Evolutionary conservation across 805 yeast genomes (phyloP).

Genomic region (Saturnispora besseyi): DNA sequence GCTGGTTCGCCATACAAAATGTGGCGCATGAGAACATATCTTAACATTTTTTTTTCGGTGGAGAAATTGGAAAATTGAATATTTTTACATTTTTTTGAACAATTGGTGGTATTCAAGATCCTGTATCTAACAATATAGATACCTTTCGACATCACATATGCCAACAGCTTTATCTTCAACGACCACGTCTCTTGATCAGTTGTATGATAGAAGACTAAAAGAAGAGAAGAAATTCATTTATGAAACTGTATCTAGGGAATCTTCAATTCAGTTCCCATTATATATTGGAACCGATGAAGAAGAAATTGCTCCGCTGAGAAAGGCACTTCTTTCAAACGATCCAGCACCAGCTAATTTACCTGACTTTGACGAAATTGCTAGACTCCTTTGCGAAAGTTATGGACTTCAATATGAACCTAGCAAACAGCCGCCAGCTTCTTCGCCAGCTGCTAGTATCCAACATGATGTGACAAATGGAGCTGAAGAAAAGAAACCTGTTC

Average conservation of each 20-base stretch:
- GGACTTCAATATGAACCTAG: conserved; percentile 9
- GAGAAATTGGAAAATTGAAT: not conserved
- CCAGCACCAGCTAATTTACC: not conserved
- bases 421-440: not conserved
- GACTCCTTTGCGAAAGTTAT: not conserved
- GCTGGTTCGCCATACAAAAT: not conserved
- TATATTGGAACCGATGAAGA: conserved; percentile 27
- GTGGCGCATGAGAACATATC: not conserved
- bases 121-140: not conserved
- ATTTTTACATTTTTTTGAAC: not conserved
- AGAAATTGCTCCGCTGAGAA: conserved; percentile 22
- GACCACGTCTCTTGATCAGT: not conserved
- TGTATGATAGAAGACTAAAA: not conserved
- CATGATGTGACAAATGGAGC: not conserved
- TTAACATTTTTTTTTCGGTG: not conserved
- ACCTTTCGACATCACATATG: not conserved
- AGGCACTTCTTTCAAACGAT: not conserved
- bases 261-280: conserved; percentile 18
- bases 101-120: too few relatives aligned
- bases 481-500: not conserved
- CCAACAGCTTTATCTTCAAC: not conserved
- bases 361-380: not conserved
- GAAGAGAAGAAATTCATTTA: not conserved
- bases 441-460: not conserved
- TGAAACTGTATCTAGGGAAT: not conserved